Conservation (phyloP, 371 early-diverging fungal genomes). For the Mucor ambiguus region DNA sequence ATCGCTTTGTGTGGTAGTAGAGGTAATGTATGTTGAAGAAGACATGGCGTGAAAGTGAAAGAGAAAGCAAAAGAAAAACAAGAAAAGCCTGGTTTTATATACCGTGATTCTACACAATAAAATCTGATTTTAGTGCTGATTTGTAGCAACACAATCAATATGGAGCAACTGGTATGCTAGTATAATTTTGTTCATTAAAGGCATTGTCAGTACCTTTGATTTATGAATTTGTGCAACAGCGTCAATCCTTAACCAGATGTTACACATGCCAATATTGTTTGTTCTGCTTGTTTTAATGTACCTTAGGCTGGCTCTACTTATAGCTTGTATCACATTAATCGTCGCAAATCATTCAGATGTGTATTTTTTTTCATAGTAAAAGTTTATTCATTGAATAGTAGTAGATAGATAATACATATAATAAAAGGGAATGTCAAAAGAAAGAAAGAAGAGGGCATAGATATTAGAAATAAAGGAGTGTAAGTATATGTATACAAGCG, state of each 20-base stretch:
- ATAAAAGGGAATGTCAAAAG: not conserved
- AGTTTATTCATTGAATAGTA: not conserved
- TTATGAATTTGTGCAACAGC: slow-evolving; percentile 7
- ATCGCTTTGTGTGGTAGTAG: not conserved
- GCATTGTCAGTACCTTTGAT: slow-evolving; percentile 2
- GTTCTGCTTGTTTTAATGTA: not conserved
- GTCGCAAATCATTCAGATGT: not conserved
- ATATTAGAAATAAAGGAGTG: not conserved
- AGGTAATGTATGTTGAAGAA: not conserved
- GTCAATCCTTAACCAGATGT: slow-evolving; percentile 17
- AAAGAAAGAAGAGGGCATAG: not conserved
- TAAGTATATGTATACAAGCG: not conserved
- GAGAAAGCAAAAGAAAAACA: not conserved
- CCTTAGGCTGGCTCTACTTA: not conserved
- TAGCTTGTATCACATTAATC: not conserved
- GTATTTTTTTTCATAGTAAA: not conserved
- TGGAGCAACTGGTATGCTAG: not conserved
- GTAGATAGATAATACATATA: not conserved
- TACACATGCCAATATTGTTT: not conserved
- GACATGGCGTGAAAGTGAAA: not conserved
- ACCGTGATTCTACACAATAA: not conserved
- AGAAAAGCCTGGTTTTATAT: not conserved
- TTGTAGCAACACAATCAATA: slow-evolving; percentile 2
- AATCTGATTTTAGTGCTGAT: not conserved
- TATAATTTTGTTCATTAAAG: slow-evolving; percentile 3